Evolutionary conservation across 768 basidiomycete species (phyloP).

Genomic region (Clitopilus passeckerianus): DNA sequence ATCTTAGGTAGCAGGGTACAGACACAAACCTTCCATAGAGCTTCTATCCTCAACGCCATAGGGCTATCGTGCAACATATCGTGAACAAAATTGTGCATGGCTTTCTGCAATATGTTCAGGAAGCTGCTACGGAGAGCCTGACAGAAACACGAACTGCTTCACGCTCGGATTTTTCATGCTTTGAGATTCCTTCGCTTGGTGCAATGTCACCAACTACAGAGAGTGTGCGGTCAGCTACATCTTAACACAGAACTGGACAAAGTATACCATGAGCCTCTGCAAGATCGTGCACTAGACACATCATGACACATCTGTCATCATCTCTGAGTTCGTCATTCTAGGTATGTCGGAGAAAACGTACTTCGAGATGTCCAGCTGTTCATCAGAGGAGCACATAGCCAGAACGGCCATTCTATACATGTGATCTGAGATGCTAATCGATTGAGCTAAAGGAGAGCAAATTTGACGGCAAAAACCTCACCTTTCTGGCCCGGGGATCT

Average conservation of each 20-base stretch:
- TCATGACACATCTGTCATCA: constrained; percentile 69
- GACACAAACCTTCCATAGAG: constrained; percentile 63
- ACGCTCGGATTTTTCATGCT: constrained; percentile 70
- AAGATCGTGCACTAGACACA: constrained; percentile 90
- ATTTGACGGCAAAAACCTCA: constrained; percentile 16
- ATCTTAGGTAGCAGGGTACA: background rate
- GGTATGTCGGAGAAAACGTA: constrained; percentile 23
- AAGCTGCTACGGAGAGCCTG: background rate
- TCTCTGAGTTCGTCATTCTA: background rate
- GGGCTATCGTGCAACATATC: constrained; percentile 82
- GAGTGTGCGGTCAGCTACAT: background rate
- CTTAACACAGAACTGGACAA: background rate
- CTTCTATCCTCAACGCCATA: constrained; percentile 60
- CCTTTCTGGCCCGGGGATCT: constrained; percentile 89
- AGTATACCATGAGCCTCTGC: constrained; percentile 84
- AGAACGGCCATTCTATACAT: constrained; percentile 98
- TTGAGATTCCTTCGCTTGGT: constrained; percentile 81
- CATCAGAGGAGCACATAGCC: constrained; percentile 80
- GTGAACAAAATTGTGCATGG: constrained; percentile 85
- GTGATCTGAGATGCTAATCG: constrained; percentile 84
- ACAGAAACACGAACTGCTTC: constrained; percentile 49
- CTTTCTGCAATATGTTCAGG: constrained; percentile 42
- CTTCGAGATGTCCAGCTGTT: constrained; percentile 70
- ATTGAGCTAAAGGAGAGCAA: background rate
- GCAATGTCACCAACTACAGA: constrained; percentile 85